Evolutionary conservation across 176 grass and related monocot species (phyloP).

Genomic region (Hyparrhenia diplandra): DNA sequence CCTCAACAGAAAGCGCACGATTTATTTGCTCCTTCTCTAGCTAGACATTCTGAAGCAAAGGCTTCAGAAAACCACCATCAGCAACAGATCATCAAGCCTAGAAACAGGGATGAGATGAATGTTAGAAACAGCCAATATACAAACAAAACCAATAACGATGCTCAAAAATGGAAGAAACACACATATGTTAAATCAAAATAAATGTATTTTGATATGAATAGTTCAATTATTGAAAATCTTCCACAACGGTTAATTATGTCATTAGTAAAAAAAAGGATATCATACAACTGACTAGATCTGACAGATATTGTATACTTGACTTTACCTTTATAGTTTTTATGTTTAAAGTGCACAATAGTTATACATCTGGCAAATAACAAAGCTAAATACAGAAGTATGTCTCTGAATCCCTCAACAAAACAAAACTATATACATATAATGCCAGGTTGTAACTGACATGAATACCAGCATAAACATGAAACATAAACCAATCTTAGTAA

Average conservation of each 20-base stretch:
- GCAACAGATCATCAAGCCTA: neutral
- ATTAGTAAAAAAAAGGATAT: neutral
- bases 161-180: neutral
- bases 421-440: neutral
- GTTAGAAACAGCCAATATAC: neutral
- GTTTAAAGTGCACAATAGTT: too few species aligned
- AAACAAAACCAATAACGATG: neutral
- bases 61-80: too few species aligned
- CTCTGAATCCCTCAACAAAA: too few species aligned
- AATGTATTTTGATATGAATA: neutral
- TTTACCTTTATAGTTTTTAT: neutral
- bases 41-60: too few species aligned
- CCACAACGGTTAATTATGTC: neutral
- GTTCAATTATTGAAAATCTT: neutral
- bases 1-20: too few species aligned
- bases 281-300: too few species aligned
- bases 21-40: too few species aligned
- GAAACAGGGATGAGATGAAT: neutral
- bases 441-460: neutral
- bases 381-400: neutral
- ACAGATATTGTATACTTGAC: too few species aligned
- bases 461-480: neutral
- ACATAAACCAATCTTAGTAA: neutral
- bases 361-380: neutral
- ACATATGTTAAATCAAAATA: neutral